These are phyloP conservation scores for Starmerella ratchasimensis DNA, from an alignment of 805 yeast species.

Conservation along the genomic window DNA sequence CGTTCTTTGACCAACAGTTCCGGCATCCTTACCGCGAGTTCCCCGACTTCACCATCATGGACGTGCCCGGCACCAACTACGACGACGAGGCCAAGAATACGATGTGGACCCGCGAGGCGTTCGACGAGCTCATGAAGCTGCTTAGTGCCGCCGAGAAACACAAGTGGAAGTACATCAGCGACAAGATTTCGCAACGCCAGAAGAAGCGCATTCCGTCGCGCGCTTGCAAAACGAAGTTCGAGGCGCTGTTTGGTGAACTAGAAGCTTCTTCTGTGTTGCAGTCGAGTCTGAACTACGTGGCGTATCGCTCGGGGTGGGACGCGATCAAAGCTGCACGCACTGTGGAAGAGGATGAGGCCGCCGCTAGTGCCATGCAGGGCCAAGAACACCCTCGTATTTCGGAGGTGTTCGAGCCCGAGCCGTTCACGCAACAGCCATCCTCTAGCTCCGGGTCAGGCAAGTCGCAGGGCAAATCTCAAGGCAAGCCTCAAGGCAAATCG, in stretches of 20 bases:
- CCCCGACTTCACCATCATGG: too few species aligned
- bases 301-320: conserved; percentile 35
- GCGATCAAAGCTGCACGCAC: conserved; percentile 14
- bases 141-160: conserved; percentile 41
- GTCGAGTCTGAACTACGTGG: conserved; percentile 41
- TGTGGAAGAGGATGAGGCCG: conserved; percentile 10
- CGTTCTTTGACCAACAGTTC: too few species aligned
- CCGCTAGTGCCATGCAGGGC: too few species aligned
- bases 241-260: conserved; percentile 41
- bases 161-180: conserved; percentile 48
- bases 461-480: too few species aligned
- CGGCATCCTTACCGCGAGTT: too few species aligned
- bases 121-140: conserved; percentile 34
- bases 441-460: too few species aligned
- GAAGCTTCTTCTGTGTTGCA: conserved; percentile 36
- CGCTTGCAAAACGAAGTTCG: conserved; percentile 43
- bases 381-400: too few species aligned
- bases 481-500: too few species aligned
- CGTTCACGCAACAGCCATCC: too few species aligned
- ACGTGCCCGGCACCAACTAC: conserved; percentile 15
- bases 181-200: conserved; percentile 21
- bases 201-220: conserved; percentile 37
- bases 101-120: conserved; percentile 33
- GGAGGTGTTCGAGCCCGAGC: too few species aligned
- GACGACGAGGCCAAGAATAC: conserved; percentile 4